Base-by-base conservation (phyloP, 257 asterid species). In the Solanum clarkiae region DNA sequence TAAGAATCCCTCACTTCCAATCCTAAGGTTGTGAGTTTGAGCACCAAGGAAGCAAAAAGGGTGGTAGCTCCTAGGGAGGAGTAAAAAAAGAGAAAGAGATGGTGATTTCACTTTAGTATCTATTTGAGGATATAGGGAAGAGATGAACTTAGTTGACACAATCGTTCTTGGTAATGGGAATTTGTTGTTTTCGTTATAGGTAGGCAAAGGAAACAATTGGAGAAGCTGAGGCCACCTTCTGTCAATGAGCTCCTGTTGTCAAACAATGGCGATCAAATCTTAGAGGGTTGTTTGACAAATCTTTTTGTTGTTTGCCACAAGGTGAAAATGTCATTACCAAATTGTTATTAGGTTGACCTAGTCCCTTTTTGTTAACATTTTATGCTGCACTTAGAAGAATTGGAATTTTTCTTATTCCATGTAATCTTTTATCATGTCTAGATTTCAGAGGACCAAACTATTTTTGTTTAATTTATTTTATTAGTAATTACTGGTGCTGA, bases 261-360 rank as follows among this genome's bases (percentile, higher is more conserved):
- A 1, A 92, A 91, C 90, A 94, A 96, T 81, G 96, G 97, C 32
- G 97, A 95, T 84, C 93, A 79, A 62, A 94, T 96, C 72, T 90
- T 95, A 89, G 98, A 97, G 91, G 99, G 99, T 71, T 92, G 96
- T 85, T 63, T 94, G 91, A 93, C 98, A 4, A 94, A 92, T 82
- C 88, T 94, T 88, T 97, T 94, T 80, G 94, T 94, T 75, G 96
- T 93, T 69, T 92, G 93, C 87, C 84, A 79, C 72, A 94, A 91
- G 96, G 99, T 94, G 88, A 85, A 36, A 36, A 53, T 16, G 63
- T 26, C 82, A 10, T 26, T 77, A 77, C 47, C 9, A 40, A 59
- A 51, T 17, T 26, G 14, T 51, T 24, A 77, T 16, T 29, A 77
- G 36, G 55, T 71, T n/a, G 55, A 71, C 53, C 55, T 71, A 17